A percentile compares a stretch with the other conserved stretches of the same genome.
phyloP scores from a whole-genome alignment of 2,329 filamentous ascomycete species.

The Diplodia corticola region DNA sequence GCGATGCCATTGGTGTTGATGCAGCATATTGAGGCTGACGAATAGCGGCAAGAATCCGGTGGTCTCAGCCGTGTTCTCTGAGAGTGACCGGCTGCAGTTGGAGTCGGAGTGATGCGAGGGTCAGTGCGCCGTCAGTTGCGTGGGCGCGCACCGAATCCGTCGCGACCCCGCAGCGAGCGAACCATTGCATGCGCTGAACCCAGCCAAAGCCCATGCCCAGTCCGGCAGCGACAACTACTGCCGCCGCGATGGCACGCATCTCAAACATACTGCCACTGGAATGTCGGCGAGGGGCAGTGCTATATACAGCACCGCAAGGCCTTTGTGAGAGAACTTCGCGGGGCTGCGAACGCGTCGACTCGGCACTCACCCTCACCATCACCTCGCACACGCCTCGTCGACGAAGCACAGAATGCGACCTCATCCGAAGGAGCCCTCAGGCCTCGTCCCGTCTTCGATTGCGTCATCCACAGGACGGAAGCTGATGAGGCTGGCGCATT shows the following conservation, averaged over 20 bases:
- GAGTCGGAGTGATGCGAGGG: not conserved
- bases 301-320: conserved; percentile 3
- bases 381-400: not conserved
- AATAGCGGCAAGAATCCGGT: not conserved
- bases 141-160: conserved; percentile 12
- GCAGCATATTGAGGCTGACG: not conserved
- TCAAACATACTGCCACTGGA: not conserved
- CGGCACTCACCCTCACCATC: not conserved
- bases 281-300: not conserved
- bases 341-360: not conserved
- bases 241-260: not conserved
- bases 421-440: not conserved
- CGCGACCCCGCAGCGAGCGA: not conserved
- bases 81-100: not conserved
- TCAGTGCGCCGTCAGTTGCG: not conserved
- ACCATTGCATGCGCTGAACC: not conserved
- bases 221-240: not conserved
- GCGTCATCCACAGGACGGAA: not conserved
- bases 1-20: not conserved
- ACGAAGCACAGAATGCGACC: not conserved
- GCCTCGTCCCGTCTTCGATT: not conserved
- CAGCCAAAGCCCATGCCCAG: not conserved
- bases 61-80: not conserved
- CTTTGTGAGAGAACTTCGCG: not conserved
- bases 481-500: too few relatives aligned